Evolutionary conservation across 805 yeast species (phyloP).

Genomic region (Diddensiella transvaalensis): DNA sequence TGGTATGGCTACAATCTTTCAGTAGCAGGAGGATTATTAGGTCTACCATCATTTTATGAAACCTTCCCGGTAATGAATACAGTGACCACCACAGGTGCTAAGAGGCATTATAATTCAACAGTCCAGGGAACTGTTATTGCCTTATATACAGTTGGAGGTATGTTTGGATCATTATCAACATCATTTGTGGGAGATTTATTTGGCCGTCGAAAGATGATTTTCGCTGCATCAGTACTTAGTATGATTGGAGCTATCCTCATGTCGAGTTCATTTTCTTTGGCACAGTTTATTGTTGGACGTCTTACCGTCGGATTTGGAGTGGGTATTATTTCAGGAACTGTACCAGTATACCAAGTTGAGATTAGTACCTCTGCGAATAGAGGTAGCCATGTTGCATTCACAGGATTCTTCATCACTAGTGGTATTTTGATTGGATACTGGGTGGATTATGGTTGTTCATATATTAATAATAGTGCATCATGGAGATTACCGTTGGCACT

Average conservation of each 20-base stretch:
- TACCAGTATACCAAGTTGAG: slow-evolving; percentile 52
- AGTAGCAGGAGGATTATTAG: slow-evolving; percentile 18
- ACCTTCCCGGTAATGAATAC: slow-evolving; percentile 18
- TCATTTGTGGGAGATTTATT: slow-evolving; percentile 51
- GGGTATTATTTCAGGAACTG: slow-evolving; percentile 38
- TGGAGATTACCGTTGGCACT: slow-evolving; percentile 22
- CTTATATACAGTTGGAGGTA: slow-evolving; percentile 64
- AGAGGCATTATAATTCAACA: slow-evolving; percentile 19
- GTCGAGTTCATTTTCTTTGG: slow-evolving; percentile 42
- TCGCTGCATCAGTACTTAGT: slow-evolving; percentile 52
- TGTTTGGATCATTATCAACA: slow-evolving; percentile 60
- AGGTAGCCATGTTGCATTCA: slow-evolving; percentile 61
- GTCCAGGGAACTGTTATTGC: slow-evolving; percentile 34
- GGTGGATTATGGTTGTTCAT: slow-evolving; percentile 39
- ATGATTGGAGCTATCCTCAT: slow-evolving; percentile 27
- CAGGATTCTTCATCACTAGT: slow-evolving; percentile 55
- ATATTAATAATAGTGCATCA: slow-evolving; percentile 40
- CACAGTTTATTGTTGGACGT: slow-evolving; percentile 66
- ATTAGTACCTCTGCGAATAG: slow-evolving; percentile 9
- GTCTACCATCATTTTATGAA: slow-evolving; percentile 8
- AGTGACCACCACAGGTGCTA: slow-evolving; percentile 15
- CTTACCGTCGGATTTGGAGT: slow-evolving; percentile 37
- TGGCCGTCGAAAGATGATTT: slow-evolving; percentile 59
- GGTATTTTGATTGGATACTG: slow-evolving; percentile 62
- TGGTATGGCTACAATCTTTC: slow-evolving; percentile 21